Base-by-base conservation (phyloP, 768 basidiomycete genomes). In the Russula lepida region DNA sequence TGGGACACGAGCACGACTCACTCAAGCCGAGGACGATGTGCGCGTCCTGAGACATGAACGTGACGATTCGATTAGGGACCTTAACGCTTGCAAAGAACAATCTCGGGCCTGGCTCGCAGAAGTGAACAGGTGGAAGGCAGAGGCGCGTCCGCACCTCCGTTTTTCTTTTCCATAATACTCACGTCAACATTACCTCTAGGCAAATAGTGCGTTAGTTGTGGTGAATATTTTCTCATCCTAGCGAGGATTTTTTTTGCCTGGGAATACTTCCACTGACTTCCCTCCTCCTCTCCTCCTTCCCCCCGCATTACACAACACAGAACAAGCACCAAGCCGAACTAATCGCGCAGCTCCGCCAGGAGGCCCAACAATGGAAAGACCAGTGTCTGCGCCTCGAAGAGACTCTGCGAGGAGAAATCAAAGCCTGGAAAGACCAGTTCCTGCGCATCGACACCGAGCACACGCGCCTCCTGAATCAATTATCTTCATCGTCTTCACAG, bases 341-440 rank as follows among this genome's bases (percentile, higher is more conserved):
- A 6, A 82, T 87, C 55, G 69, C 77, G 1, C 83, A 83, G 56
- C 75, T 89, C 32, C 80, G 82, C 27, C 78, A 84, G 52, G 87
- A 91, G 69, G 75, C 81, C 0, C 74, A 72, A 0, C 86, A 89
- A 56, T 88, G 86, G 86, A 88, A 88, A 71, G 82, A 84, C 53
- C 88, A 89, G 66, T 76, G 77, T 52, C 68, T 74, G 23, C 76
- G 78, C 30, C 70, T 77, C 30, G 78, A 79, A 54, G 79, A 80
- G 56, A 71, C 76, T 1, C 76, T 78, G 11, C 72, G 76, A 50
- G 73, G 73, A 32, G 78, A 79, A 62, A 81, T 86, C 0, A 76
- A 77, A 56, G 85, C 85, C 66, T 90, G 88, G 88, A 89, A 89
- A 70, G 87, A 88, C 23, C 86, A 88, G 66, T 89, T 88, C 70